Base-by-base conservation (phyloP, 345 rosid species). In the Lagerstroemia speciosa region DNA sequence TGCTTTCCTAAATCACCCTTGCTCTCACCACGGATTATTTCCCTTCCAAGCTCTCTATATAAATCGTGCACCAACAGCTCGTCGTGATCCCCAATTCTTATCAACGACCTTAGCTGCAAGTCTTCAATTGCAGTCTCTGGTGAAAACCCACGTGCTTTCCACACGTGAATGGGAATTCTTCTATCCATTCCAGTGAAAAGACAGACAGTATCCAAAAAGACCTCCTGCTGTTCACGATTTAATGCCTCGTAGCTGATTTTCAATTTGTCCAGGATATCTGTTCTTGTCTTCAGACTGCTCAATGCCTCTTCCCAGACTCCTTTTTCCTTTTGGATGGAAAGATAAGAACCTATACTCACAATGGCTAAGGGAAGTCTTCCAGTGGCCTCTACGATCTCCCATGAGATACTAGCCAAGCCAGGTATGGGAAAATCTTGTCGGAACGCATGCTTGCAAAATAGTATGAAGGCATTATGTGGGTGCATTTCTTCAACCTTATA, bases 291-390 rank as follows among this genome's bases (percentile, higher is more conserved):
- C 55, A 74, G 14, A 29, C 33, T 69, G n/a, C 11, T 27, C 17
- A 57, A 12, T 0, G 5, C 34, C 5, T 40, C 48, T 65, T 6
- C 34, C 77, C 77, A 74, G 2, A 34, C 11, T 0, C 2, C 22
- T 2, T 31, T 22, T 2, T 20, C 11, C 2, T 34, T 16, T 32
- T 8, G 0, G 0, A 3, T 1, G n/a, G 4, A 65, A 2, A 69
- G 65, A 26, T 12, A 41, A 10, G 74, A 71, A 29, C 71, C 78
- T 45, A 71, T 1, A 33, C 67, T 26, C 8, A 1, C 30, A 8
- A 75, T 48, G 32, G 71, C 74, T 37, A 75, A 48, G 7, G 78
- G 78, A 67, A 70, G 74, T 16, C 74, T 70, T 34, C 68, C 62
- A 40, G 65, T 72, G 50, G 16, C 45, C 17, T 24, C 26, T 14